phyloP scores from a whole-genome alignment of 805 yeast genomes.

The Candida silvatica region DNA sequence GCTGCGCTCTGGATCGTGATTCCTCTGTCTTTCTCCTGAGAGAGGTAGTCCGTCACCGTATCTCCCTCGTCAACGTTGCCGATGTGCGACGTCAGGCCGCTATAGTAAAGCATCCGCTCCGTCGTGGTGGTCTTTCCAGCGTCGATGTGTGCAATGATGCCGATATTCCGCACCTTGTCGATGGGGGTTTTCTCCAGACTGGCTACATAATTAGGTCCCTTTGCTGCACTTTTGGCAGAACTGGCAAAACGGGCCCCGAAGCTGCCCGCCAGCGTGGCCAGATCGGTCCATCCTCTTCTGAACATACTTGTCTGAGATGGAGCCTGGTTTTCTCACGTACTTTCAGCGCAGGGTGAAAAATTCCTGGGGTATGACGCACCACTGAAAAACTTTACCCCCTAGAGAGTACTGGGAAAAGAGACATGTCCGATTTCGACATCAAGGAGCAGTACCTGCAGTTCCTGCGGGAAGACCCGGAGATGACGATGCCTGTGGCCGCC shows the following conservation, averaged over 20 bases:
- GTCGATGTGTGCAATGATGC: constrained; percentile 97
- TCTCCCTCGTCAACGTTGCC: constrained; percentile 97
- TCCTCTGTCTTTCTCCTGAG: constrained; percentile 87
- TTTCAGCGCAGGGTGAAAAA: no score
- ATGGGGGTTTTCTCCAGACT: constrained; percentile 17
- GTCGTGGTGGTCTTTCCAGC: constrained; percentile 99
- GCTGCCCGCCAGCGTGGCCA: no score
- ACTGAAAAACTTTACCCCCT: no score
- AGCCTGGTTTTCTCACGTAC: no score
- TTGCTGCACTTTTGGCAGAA: neutral
- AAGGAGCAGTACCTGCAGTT: constrained; percentile 72
- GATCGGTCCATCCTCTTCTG: no score
- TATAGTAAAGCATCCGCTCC: constrained; percentile 85
- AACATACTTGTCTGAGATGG: no score
- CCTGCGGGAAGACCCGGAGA: constrained; percentile 84
- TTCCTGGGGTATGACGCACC: no score
- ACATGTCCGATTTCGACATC: constrained; percentile 58
- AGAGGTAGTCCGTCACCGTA: constrained; percentile 87
- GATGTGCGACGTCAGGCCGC: constrained; percentile 70
- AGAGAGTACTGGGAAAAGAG: no score
- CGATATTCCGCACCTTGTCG: constrained; percentile 68
- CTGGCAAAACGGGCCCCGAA: no score
- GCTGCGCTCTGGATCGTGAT: constrained; percentile 97
- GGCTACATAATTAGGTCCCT: constrained; percentile 7
- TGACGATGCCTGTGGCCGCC: constrained; percentile 99